Percentiles rank a stretch among this genome's conserved stretches.
Evolutionary conservation across 768 basidiomycete species (phyloP).

Genomic region (Leccinum boreale): DNA sequence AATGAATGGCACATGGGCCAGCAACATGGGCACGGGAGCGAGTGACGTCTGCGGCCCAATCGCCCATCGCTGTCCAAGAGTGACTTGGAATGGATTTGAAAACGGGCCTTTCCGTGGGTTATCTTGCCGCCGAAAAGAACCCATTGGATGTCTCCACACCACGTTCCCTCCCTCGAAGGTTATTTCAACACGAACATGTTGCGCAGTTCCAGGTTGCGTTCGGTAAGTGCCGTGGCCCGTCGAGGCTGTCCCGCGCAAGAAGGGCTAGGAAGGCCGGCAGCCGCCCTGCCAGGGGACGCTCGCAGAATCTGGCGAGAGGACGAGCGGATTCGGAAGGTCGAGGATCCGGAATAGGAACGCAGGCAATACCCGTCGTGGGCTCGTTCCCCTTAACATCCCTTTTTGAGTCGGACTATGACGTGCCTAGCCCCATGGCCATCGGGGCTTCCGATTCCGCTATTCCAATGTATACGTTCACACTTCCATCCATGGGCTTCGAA

Average conservation of each 20-base stretch:
- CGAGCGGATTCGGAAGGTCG: slow-evolving; percentile 19
- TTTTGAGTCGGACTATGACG: slow-evolving; percentile 13
- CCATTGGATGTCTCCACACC: slow-evolving; percentile 26
- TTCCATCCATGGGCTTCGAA: slow-evolving; percentile 20
- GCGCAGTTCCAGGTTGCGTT: neutral
- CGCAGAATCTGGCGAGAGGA: slow-evolving; percentile 13
- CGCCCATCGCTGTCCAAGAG: neutral
- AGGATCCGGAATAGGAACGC: slow-evolving; percentile 5
- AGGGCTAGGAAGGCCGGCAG: neutral
- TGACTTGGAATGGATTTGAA: slow-evolving; percentile 15
- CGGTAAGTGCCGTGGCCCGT: slow-evolving; percentile 24
- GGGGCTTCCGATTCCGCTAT: slow-evolving; percentile 29
- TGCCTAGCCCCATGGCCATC: slow-evolving; percentile 27
- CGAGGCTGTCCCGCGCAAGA: slow-evolving; percentile 15
- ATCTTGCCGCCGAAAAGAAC: slow-evolving; percentile 15
- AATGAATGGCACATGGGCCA: slow-evolving; percentile 25
- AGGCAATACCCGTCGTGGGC: slow-evolving; percentile 8
- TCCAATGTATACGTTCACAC: slow-evolving; percentile 6
- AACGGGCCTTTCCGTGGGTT: slow-evolving; percentile 19
- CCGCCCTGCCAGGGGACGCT: slow-evolving; percentile 4
- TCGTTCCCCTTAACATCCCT: slow-evolving; percentile 13
- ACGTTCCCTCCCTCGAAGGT: slow-evolving; percentile 32
- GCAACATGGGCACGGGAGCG: slow-evolving; percentile 15
- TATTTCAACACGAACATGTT: slow-evolving; percentile 18
- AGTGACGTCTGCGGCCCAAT: slow-evolving; percentile 19